Percentiles rank a stretch among this genome's conserved stretches.
Conservation (phyloP, 2,329 filamentous ascomycete genomes). For the Xylaria sp. region DNA sequence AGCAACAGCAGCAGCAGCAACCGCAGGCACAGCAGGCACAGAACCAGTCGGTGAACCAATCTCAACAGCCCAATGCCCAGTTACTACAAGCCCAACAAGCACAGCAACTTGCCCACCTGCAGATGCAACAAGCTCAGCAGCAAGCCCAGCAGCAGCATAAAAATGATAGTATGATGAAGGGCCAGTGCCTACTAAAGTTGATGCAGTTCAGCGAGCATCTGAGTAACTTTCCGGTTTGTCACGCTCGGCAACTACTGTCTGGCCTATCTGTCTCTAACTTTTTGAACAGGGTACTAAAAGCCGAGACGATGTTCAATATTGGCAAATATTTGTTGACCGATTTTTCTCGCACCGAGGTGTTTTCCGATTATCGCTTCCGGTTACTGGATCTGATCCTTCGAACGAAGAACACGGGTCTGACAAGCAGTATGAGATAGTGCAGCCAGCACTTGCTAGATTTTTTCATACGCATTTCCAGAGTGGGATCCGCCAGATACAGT, state of each 20-base stretch:
- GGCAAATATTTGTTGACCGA: slow-evolving; percentile 79
- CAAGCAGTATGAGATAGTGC: slow-evolving; percentile 89
- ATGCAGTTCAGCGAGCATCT: slow-evolving; percentile 72
- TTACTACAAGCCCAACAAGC: slow-evolving; percentile 43
- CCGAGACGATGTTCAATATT: slow-evolving; percentile 76
- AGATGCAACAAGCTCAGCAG: slow-evolving; percentile 37
- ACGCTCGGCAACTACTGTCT: neutral
- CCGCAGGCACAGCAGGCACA: slow-evolving; percentile 31
- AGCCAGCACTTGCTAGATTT: slow-evolving; percentile 83
- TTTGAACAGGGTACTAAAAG: slow-evolving; percentile 62
- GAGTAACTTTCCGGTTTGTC: slow-evolving; percentile 64
- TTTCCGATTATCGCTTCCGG: slow-evolving; percentile 76
- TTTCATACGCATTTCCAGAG: slow-evolving; percentile 91
- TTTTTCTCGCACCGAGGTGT: slow-evolving; percentile 85
- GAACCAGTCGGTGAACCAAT: slow-evolving; percentile 1
- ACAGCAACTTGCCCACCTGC: slow-evolving; percentile 48
- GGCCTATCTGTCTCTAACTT: slow-evolving; percentile 38
- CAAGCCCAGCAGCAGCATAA: slow-evolving; percentile 55
- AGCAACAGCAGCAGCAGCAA: slow-evolving; percentile 49
- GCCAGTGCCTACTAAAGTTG: slow-evolving; percentile 67
- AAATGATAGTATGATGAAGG: slow-evolving; percentile 62
- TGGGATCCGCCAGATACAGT: slow-evolving; percentile 84
- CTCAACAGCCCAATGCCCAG: neutral
- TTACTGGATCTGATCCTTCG: slow-evolving; percentile 52
- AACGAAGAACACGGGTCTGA: slow-evolving; percentile 64